phyloP scores from a whole-genome alignment of 2,329 filamentous ascomycete species.

The Macrophomina phaseolina region DNA sequence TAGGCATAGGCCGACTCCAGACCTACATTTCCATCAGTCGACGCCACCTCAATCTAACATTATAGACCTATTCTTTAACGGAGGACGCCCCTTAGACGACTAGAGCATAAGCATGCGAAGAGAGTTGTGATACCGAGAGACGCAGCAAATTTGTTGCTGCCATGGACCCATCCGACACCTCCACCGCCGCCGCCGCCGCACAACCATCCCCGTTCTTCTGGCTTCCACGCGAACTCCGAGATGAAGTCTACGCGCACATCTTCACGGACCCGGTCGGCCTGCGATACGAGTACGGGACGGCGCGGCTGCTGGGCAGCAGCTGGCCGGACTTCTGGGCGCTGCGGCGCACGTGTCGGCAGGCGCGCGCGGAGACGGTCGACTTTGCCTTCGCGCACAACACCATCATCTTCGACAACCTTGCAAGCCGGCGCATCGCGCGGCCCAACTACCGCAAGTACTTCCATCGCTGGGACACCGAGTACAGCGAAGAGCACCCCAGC shows the following conservation, averaged over 20 bases:
- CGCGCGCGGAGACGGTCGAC: constrained; percentile 7
- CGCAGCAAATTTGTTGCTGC: constrained; percentile 8
- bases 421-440: constrained; percentile 14
- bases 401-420: constrained; percentile 27
- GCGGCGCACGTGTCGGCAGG: constrained; percentile 15
- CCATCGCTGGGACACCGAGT: constrained; percentile 28
- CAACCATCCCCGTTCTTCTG: constrained; percentile 21
- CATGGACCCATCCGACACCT: constrained; percentile 3
- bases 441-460: constrained; percentile 28
- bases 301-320: background rate
- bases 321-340: constrained; percentile 18
- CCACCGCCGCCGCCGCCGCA: background rate
- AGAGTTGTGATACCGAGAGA: background rate
- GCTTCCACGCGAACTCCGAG: constrained; percentile 26
- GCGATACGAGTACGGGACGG: constrained; percentile 23
- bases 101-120: background rate
- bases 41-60: background rate
- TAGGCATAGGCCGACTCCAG: background rate
- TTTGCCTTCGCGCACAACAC: constrained; percentile 10
- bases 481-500: constrained; percentile 24
- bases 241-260: constrained; percentile 15
- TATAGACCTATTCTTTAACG: background rate
- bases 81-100: background rate
- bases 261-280: constrained; percentile 21
- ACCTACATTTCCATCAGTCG: background rate